Evolutionary conservation across 108 stramenopile genomes (phyloP), one percentile per base, ranked within the genome.

Genomic region (Cyclotella baltica): DNA sequence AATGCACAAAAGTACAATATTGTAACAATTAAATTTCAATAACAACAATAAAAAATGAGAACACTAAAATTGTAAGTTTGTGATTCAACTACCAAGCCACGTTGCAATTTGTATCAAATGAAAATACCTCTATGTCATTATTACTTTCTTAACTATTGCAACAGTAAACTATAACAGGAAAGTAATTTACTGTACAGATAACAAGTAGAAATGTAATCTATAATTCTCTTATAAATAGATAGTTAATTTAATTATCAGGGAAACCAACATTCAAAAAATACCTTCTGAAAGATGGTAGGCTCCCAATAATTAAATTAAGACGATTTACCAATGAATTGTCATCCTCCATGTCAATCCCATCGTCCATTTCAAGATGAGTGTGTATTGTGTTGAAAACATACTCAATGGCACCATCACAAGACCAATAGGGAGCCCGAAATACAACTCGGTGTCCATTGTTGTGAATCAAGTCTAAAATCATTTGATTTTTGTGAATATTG

Each of bases 361-460:
- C 22, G 4, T 73, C 72, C 22, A 31, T 13, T 23, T 47, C 22
- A 5, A 72, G 28, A 9, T 4, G 0, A 38, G 57, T 40, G n/a
- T 72, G 71, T 2, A 72, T 59, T 20, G 71, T 46, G 19, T 72
- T 72, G 57, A 72, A 72, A 30, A 61, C 57, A 72, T 72, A 72
- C 29, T 72, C 71, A 47, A 72, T 55, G 4, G 71, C 58, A 18
- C 71, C 71, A 72, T 72, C 71, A 13, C 56, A 34, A 64, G 61
- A 46, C 62, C 62, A 73, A 28, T 73, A 73, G 18, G 73, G 62
- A 1, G 73, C 73, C 8, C 55, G 31, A 37, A n/a, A 62, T 9
- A 67, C 47, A 64, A 36, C 22, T 63, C 61, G 48, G 43, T 73
- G 73, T 1, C 73, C 73, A 11, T 40, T 8, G n/a, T 51, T 48